phyloP scores from a whole-genome alignment of 116 monocot species.

The Phalaenopsis hybrid region DNA sequence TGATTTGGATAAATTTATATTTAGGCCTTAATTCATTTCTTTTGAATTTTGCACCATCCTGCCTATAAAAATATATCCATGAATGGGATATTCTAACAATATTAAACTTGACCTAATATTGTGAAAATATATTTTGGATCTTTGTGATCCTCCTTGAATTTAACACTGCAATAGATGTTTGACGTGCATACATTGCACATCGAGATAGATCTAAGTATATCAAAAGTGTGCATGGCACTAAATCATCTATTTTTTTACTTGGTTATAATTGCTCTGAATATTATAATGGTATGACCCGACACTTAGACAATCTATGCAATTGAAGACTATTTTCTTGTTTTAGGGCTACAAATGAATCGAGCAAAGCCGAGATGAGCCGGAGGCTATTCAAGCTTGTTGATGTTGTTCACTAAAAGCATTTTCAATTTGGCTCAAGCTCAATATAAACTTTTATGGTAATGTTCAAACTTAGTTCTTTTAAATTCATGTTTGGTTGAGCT shows the following conservation, averaged over 20 bases:
- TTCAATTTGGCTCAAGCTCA: too few species aligned
- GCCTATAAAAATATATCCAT: neutral
- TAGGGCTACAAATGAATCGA: too few species aligned
- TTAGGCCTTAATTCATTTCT: neutral
- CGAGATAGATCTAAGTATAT: neutral
- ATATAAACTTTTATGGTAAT: too few species aligned
- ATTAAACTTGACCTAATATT: neutral
- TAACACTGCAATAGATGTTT: too few species aligned
- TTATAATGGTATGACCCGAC: neutral
- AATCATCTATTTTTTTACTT: neutral
- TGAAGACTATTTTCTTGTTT: neutral
- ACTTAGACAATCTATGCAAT: neutral
- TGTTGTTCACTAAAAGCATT: too few species aligned
- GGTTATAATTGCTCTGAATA: neutral
- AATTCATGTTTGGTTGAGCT: too few species aligned
- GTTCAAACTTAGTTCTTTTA: too few species aligned
- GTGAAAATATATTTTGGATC: neutral
- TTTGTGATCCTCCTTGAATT: neutral
- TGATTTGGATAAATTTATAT: neutral
- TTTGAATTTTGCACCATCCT: neutral
- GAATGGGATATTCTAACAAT: neutral
- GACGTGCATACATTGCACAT: neutral
- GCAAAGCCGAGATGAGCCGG: too few species aligned
- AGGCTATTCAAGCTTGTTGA: too few species aligned
- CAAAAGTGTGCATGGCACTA: neutral